Conservation (phyloP, 179 eudicot genomes). For the Pouteria campechiana region DNA sequence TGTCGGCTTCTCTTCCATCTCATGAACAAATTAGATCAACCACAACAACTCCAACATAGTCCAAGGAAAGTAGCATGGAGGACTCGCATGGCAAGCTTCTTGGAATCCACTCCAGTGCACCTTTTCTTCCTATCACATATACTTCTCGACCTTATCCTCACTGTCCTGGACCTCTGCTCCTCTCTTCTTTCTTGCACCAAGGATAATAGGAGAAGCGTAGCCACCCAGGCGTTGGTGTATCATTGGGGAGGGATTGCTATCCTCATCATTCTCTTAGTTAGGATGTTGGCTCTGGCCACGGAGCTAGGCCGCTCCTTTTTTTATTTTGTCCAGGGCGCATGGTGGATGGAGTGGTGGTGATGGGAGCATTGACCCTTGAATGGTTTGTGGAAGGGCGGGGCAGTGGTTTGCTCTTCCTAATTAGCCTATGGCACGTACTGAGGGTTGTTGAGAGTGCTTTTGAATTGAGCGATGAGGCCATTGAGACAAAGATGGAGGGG, state of each 20-base stretch:
- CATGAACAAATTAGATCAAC: too few species aligned
- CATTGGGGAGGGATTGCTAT: constrained; percentile 34
- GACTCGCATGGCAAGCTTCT: constrained; percentile 9
- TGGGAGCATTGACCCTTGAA: constrained; percentile 30
- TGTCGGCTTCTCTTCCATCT: constrained; percentile 3
- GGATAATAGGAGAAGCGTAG: neutral
- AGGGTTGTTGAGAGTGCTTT: constrained; percentile 39
- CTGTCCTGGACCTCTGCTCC: constrained; percentile 23
- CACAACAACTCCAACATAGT: neutral
- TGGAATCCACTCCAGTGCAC: constrained; percentile 22
- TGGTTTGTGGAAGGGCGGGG: constrained; percentile 20
- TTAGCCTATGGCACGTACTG: constrained; percentile 38
- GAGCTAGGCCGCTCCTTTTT: constrained; percentile 30
- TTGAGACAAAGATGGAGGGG: constrained; percentile 28
- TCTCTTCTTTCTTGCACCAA: constrained; percentile 11
- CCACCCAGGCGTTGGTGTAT: constrained; percentile 14
- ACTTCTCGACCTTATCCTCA: constrained; percentile 17
- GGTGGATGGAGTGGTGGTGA: constrained; percentile 29
- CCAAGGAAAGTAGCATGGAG: constrained; percentile 22
- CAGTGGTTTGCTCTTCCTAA: constrained; percentile 39
- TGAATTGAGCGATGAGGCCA: constrained; percentile 42
- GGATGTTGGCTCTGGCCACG: constrained; percentile 8
- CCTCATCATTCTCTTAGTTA: constrained; percentile 16
- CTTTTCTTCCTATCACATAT: constrained; percentile 20
- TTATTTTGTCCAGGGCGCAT: constrained; percentile 20